Conservation (phyloP, 257 asterid species). For the Primulina tabacum region DNA sequence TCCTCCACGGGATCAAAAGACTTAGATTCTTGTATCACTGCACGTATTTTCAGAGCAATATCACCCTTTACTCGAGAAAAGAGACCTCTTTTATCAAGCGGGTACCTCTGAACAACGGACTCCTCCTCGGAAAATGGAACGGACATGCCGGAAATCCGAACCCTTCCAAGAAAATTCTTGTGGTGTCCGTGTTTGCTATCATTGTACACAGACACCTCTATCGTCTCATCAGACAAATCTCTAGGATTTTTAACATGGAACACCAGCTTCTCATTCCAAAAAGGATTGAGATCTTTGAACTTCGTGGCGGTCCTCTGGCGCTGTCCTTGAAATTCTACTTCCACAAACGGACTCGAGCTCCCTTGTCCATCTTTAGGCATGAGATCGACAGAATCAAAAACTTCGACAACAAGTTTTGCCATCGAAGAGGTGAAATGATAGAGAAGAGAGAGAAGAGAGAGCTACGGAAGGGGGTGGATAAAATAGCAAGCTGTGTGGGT, state of each 20-base stretch:
- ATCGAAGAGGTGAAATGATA: constrained; percentile 24
- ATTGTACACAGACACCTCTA: constrained; percentile 62
- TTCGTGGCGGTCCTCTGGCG: constrained; percentile 56
- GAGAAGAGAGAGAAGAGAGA: neutral
- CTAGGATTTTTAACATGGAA: constrained; percentile 53
- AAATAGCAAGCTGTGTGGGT: constrained; percentile 32
- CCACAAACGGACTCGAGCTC: constrained; percentile 75
- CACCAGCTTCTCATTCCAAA: constrained; percentile 73
- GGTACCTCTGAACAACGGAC: constrained; percentile 59
- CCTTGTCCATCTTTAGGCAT: constrained; percentile 95
- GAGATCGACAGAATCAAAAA: constrained; percentile 74
- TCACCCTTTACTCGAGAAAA: constrained; percentile 82
- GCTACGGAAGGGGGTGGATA: constrained; percentile 16
- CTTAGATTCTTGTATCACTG: constrained; percentile 10
- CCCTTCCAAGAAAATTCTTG: constrained; percentile 72
- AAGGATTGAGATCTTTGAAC: constrained; percentile 68
- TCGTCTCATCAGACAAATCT: constrained; percentile 36
- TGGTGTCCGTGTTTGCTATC: constrained; percentile 53
- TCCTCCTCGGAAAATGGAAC: constrained; percentile 61
- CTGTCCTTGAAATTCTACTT: constrained; percentile 68
- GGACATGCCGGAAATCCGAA: constrained; percentile 59
- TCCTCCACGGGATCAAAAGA: constrained; percentile 18
- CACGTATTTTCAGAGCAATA: constrained; percentile 53
- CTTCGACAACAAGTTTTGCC: constrained; percentile 63
- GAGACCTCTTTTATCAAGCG: constrained; percentile 84